Conservation (phyloP, 2,329 filamentous ascomycete genomes). For the Fusarium subtropicale region DNA sequence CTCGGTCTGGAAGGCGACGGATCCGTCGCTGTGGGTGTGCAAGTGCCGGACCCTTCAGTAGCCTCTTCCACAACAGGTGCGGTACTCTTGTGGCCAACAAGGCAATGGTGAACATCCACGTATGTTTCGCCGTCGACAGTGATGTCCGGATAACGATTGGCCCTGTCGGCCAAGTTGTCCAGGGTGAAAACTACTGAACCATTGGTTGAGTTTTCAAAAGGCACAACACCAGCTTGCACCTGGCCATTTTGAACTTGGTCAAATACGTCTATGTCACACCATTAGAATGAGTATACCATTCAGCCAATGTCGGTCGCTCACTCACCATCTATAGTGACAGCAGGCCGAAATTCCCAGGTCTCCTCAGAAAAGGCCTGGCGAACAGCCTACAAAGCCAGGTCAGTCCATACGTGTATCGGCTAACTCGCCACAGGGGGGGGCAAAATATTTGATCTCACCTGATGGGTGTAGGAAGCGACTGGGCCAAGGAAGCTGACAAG, state of each 20-base stretch:
- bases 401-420: slow-evolving; percentile 34
- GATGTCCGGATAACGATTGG: slow-evolving; percentile 72
- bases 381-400: slow-evolving; percentile 55
- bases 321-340: slow-evolving; percentile 63
- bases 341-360: slow-evolving; percentile 62
- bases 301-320: slow-evolving; percentile 8
- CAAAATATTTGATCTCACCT: slow-evolving; percentile 52
- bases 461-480: slow-evolving; percentile 62
- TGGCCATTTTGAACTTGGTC: slow-evolving; percentile 75
- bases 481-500: slow-evolving; percentile 64
- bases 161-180: slow-evolving; percentile 85
- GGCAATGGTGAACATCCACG: slow-evolving; percentile 87
- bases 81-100: slow-evolving; percentile 69
- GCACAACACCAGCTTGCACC: slow-evolving; percentile 81
- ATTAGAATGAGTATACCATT: slow-evolving; percentile 18
- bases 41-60: slow-evolving; percentile 56
- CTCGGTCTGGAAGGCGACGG: slow-evolving; percentile 60
- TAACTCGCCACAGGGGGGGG: slow-evolving; percentile 21
- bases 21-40: slow-evolving; percentile 61
- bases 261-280: slow-evolving; percentile 74
- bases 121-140: slow-evolving; percentile 86
- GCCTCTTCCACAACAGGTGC: slow-evolving; percentile 45
- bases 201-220: slow-evolving; percentile 96
- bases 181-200: slow-evolving; percentile 91
- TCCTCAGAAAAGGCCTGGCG: slow-evolving; percentile 61